These are phyloP conservation scores for Miscanthus lutarioriparius DNA, from an alignment of 176 grass and related monocot genomes.

Conservation along the genomic window DNA sequence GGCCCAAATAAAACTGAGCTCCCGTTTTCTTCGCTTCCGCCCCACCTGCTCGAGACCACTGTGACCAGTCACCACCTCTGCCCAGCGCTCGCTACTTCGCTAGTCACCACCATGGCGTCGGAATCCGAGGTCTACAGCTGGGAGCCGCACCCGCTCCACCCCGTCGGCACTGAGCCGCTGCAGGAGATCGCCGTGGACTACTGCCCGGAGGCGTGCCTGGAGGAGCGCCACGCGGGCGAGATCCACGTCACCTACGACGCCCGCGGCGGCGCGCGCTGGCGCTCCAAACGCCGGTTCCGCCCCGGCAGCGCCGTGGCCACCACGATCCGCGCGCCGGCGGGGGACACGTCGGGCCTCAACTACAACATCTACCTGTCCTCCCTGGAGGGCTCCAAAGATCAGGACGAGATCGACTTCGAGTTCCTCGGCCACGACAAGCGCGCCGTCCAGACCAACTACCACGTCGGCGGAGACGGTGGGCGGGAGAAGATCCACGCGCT, in stretches of 20 bases:
- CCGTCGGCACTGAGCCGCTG: not conserved
- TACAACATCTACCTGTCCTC: constrained; percentile 85
- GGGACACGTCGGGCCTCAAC: constrained; percentile 63
- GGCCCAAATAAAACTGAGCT: not conserved
- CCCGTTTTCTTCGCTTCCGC: not conserved
- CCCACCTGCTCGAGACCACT: not conserved
- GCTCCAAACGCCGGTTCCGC: constrained; percentile 43
- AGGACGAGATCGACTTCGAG: constrained; percentile 89
- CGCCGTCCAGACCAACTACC: constrained; percentile 71
- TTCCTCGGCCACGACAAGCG: constrained; percentile 67
- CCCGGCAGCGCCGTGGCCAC: constrained; percentile 46
- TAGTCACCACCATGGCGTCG: constrained; percentile 2
- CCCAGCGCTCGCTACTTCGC: not conserved
- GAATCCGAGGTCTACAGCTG: constrained; percentile 6
- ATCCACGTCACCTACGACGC: constrained; percentile 71
- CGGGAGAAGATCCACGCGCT: constrained; percentile 59
- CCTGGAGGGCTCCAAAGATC: constrained; percentile 46
- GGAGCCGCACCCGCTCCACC: constrained; percentile 38
- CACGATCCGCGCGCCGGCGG: constrained; percentile 37
- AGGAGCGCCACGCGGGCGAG: constrained; percentile 34
- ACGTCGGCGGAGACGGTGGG: constrained; percentile 45
- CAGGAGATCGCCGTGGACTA: constrained; percentile 45
- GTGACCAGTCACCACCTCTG: not conserved
- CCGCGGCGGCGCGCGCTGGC: constrained; percentile 68
- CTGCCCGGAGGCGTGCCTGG: constrained; percentile 44